phyloP scores from a whole-genome alignment of 2,329 filamentous ascomycete genomes.

The Fusarium pseudocircinatum region DNA sequence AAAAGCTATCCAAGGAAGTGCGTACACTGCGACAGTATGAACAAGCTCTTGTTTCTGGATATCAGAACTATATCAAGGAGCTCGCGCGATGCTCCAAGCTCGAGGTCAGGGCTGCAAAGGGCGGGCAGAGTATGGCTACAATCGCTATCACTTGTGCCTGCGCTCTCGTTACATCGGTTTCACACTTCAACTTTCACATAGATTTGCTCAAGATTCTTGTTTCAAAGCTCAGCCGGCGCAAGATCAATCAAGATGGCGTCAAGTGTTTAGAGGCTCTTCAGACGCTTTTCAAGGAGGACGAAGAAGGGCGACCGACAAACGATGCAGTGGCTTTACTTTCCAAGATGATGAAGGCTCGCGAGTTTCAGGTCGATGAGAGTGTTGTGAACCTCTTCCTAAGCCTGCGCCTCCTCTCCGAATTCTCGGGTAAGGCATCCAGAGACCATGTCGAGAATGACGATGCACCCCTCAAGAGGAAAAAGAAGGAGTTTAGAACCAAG shows the following conservation, averaged over 20 bases:
- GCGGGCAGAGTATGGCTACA: constrained; percentile 66
- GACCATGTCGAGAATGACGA: constrained; percentile 71
- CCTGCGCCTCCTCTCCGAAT: constrained; percentile 87
- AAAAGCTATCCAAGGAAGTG: constrained; percentile 92
- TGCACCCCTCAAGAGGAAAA: constrained; percentile 69
- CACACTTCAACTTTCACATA: constrained; percentile 95
- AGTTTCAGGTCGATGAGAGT: constrained; percentile 84
- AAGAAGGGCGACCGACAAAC: constrained; percentile 87
- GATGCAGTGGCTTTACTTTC: constrained; percentile 86
- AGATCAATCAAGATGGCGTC: constrained; percentile 76
- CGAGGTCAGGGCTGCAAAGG: constrained; percentile 52
- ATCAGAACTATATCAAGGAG: constrained; percentile 84
- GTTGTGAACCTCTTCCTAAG: constrained; percentile 92
- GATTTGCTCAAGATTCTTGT: constrained; percentile 90
- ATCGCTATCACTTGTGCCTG: constrained; percentile 89
- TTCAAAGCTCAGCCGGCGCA: constrained; percentile 79
- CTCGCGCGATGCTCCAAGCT: constrained; percentile 74
- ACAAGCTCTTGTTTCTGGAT: constrained; percentile 84
- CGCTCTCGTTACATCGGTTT: constrained; percentile 80
- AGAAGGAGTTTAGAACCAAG: constrained; percentile 90
- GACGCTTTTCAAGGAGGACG: constrained; percentile 84
- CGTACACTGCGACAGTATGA: constrained; percentile 84
- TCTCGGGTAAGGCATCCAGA: constrained; percentile 83
- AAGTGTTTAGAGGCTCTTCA: constrained; percentile 84
- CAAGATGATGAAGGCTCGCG: constrained; percentile 93